Conservation (phyloP, 2,329 filamentous ascomycete genomes). For the Waltergamsia citrina region DNA sequence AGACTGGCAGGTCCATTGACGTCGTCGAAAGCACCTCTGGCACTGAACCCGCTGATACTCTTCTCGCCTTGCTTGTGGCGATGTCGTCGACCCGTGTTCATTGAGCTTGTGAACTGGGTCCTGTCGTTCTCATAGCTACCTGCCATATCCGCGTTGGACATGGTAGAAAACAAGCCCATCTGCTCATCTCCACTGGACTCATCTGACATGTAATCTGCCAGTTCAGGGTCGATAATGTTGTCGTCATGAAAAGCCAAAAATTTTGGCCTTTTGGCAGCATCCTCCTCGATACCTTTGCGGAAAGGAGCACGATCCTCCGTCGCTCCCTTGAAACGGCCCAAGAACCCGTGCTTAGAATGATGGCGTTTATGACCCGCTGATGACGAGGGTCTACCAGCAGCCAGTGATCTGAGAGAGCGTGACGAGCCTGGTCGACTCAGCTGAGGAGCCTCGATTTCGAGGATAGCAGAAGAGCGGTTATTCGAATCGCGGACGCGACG, state of each 20-base stretch:
- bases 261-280: conserved; percentile 52
- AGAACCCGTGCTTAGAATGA: conserved; percentile 77
- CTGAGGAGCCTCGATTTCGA: conserved; percentile 81
- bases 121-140: conserved; percentile 67
- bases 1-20: conserved; percentile 44
- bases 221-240: conserved; percentile 94
- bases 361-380: conserved; percentile 69
- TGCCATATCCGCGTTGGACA: conserved; percentile 57
- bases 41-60: conserved; percentile 61
- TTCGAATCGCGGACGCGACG: conserved; percentile 57
- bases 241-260: conserved; percentile 95
- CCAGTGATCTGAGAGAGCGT: conserved; percentile 70
- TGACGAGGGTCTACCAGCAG: conserved; percentile 63
- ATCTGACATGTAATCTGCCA: conserved; percentile 93
- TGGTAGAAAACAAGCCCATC: conserved; percentile 71
- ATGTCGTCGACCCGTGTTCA: conserved; percentile 67
- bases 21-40: conserved; percentile 58
- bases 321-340: conserved; percentile 62
- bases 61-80: conserved; percentile 67
- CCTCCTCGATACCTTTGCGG: conserved; percentile 60
- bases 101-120: conserved; percentile 59
- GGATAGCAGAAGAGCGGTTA: conserved; percentile 75
- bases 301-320: conserved; percentile 83
- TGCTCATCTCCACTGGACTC: conserved; percentile 91
- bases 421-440: conserved; percentile 90